phyloP scores from a whole-genome alignment of 805 yeast species.

The Brettanomyces custersianus region DNA sequence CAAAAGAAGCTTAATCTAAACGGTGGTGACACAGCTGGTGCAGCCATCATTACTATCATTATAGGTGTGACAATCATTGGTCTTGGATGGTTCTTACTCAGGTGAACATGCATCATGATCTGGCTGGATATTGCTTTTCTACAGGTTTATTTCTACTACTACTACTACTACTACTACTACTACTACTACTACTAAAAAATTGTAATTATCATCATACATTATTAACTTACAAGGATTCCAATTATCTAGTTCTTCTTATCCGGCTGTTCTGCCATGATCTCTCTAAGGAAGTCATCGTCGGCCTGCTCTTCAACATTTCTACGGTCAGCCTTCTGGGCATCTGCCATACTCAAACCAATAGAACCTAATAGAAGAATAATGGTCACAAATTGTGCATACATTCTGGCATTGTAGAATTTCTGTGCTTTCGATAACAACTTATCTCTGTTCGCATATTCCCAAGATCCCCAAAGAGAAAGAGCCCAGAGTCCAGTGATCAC shows the following conservation, averaged over 20 bases:
- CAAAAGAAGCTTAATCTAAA: slow-evolving; percentile 33
- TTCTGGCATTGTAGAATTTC: slow-evolving; percentile 81
- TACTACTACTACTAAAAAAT: too few species aligned
- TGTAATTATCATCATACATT: too few species aligned
- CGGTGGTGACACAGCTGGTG: slow-evolving; percentile 53
- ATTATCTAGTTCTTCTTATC: too few species aligned
- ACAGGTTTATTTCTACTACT: too few species aligned
- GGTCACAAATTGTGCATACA: slow-evolving; percentile 81
- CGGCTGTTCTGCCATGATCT: not conserved
- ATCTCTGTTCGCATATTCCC: slow-evolving; percentile 66
- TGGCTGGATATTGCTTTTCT: too few species aligned
- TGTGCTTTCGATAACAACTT: slow-evolving; percentile 67
- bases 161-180: too few species aligned
- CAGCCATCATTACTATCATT: slow-evolving; percentile 55
- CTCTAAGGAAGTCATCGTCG: slow-evolving; percentile 2
- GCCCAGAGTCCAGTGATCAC: slow-evolving; percentile 73
- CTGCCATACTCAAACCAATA: slow-evolving; percentile 56
- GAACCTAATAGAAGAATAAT: slow-evolving; percentile 65
- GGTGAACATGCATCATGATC: too few species aligned
- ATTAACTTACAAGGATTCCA: too few species aligned
- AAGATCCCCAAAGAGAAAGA: slow-evolving; percentile 70
- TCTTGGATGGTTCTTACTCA: slow-evolving; percentile 15
- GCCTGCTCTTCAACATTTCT: slow-evolving; percentile 1
- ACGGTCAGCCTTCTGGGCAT: slow-evolving; percentile 28
- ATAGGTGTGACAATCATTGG: slow-evolving; percentile 30